Percentiles rank a stretch among this genome's conserved stretches.
phyloP scores from a whole-genome alignment of 257 asterid genomes.

The Verbascum thapsus region DNA sequence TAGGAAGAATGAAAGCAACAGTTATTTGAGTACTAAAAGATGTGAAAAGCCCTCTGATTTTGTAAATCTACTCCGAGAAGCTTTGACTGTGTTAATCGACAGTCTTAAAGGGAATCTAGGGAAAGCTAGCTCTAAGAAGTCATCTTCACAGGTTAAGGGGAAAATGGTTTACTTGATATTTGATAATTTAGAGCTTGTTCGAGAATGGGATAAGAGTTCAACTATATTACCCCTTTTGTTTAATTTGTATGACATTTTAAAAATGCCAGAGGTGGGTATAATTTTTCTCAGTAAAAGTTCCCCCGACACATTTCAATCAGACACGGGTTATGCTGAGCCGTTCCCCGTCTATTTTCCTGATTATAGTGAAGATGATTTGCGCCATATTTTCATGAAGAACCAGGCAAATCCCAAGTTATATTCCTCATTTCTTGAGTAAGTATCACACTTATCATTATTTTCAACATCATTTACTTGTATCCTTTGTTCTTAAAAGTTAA shows the following conservation, averaged over 20 bases:
- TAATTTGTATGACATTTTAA: constrained; percentile 66
- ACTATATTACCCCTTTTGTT: constrained; percentile 62
- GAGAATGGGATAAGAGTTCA: constrained; percentile 80
- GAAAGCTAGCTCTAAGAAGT: constrained; percentile 55
- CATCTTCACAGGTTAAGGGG: constrained; percentile 49
- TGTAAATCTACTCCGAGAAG: constrained; percentile 71
- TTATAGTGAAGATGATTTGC: constrained; percentile 78
- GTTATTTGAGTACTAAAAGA: constrained; percentile 72
- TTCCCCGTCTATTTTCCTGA: constrained; percentile 80
- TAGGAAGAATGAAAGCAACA: constrained; percentile 60
- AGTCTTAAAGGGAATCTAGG: constrained; percentile 48
- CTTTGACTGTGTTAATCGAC: constrained; percentile 53
- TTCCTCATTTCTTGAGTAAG: constrained; percentile 89
- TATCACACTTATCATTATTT: constrained; percentile 24
- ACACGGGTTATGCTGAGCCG: constrained; percentile 77
- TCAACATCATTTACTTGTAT: constrained; percentile 1
- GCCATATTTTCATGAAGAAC: constrained; percentile 63
- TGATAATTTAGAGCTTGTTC: constrained; percentile 68
- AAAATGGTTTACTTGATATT: constrained; percentile 81
- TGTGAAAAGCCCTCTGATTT: constrained; percentile 92
- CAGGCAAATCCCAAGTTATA: constrained; percentile 65
- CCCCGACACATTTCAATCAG: constrained; percentile 68
- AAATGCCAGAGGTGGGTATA: constrained; percentile 81
- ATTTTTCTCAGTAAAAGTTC: constrained; percentile 76
- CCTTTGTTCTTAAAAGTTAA: constrained; percentile 1